A percentile compares a stretch with the other conserved stretches of the same genome.
phyloP scores from a whole-genome alignment of 257 asterid genomes.

The Leptodermis oblonga region DNA sequence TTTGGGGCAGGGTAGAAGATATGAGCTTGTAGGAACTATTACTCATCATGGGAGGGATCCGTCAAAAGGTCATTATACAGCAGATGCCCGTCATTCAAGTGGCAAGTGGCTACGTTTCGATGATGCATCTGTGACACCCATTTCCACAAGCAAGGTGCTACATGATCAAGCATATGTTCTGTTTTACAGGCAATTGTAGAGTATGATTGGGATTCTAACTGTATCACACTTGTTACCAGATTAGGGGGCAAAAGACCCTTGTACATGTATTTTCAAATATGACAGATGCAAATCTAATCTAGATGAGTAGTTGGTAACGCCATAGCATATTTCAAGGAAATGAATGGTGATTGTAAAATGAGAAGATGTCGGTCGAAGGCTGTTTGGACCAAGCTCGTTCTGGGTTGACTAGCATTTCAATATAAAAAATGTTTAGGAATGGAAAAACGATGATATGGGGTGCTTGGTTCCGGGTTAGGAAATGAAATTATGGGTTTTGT shows the following conservation, averaged over 20 bases:
- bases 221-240: background rate
- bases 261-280: slow-evolving; percentile 4
- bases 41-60: slow-evolving; percentile 84
- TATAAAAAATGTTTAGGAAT: background rate
- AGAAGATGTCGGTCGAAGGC: background rate
- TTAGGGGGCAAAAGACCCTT: background rate
- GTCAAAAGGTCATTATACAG: slow-evolving; percentile 75
- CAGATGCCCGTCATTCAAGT: slow-evolving; percentile 71
- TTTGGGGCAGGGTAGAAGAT: slow-evolving; percentile 44
- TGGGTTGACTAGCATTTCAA: background rate
- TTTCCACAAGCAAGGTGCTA: slow-evolving; percentile 56
- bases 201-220: slow-evolving; percentile 17
- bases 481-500: no score
- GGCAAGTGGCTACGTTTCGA: slow-evolving; percentile 81
- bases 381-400: background rate
- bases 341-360: background rate
- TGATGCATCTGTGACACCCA: slow-evolving; percentile 55
- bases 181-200: slow-evolving; percentile 64
- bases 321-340: background rate
- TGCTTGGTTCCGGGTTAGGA: no score
- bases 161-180: slow-evolving; percentile 73
- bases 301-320: slow-evolving; percentile 1
- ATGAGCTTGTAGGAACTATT: slow-evolving; percentile 72
- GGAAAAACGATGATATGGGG: no score
- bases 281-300: slow-evolving; percentile 3